Evolutionary conservation across 768 basidiomycete species (phyloP).

Genomic region (Artomyces pyxidatus): DNA sequence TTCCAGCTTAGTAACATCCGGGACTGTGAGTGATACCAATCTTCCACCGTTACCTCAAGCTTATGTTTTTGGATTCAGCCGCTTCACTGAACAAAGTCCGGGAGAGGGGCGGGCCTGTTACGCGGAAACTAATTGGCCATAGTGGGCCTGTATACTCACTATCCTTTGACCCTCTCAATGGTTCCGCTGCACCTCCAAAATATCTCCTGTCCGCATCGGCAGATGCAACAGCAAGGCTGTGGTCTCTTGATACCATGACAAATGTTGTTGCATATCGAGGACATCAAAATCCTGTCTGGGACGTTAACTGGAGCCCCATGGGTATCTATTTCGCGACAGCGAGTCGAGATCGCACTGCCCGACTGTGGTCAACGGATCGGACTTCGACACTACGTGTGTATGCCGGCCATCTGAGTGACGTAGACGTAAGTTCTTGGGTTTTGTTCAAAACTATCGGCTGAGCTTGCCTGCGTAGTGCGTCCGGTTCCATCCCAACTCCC

Average conservation of each 20-base stretch:
- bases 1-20: constrained; percentile 56
- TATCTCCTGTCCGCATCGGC: constrained; percentile 89
- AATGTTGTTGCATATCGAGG: constrained; percentile 93
- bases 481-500: constrained; percentile 93
- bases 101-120: constrained; percentile 76
- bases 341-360: constrained; percentile 87
- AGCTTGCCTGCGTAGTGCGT: constrained; percentile 56
- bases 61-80: constrained; percentile 30
- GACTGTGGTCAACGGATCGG: constrained; percentile 94
- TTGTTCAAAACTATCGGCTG: background rate
- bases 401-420: constrained; percentile 93
- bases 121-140: constrained; percentile 94
- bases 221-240: constrained; percentile 83
- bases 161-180: constrained; percentile 85
- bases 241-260: constrained; percentile 93
- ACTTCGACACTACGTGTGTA: constrained; percentile 82
- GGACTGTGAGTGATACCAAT: constrained; percentile 47
- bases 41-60: background rate
- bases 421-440: constrained; percentile 63
- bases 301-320: constrained; percentile 97
- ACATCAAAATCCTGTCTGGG: constrained; percentile 97
- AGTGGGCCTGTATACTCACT: constrained; percentile 95
- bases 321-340: constrained; percentile 98
- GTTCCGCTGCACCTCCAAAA: constrained; percentile 78
- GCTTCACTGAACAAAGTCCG: constrained; percentile 54